A percentile compares a stretch with the other conserved stretches of the same genome.
Conservation (phyloP, 371 early-diverging fungal genomes). For the Mortierella sp. region DNA sequence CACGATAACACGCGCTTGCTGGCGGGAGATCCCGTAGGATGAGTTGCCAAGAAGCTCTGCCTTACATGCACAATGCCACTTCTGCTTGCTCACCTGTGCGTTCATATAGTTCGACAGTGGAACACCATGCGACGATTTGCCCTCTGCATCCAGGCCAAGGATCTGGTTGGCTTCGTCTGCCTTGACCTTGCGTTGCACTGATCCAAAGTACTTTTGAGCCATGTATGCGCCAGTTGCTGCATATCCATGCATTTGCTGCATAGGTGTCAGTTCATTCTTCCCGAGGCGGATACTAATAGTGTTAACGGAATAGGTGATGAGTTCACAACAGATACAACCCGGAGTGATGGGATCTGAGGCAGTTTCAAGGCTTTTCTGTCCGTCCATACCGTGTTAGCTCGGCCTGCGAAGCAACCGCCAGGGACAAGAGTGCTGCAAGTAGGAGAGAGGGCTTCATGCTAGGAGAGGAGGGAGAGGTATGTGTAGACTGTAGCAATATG, state of each 20-base stretch:
- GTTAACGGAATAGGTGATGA: neutral
- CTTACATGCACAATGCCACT: neutral
- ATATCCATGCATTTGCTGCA: constrained; percentile 71
- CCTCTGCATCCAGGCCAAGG: constrained; percentile 61
- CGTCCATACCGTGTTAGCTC: constrained; percentile 33
- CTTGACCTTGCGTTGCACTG: constrained; percentile 49
- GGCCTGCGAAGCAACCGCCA: constrained; percentile 40
- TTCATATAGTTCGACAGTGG: constrained; percentile 95
- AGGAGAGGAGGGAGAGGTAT: neutral
- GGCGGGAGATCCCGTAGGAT: neutral
- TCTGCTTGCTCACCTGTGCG: constrained; percentile 76
- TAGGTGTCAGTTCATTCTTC: constrained; percentile 71
- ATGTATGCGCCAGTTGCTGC: constrained; percentile 70
- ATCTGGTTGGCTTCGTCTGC: constrained; percentile 56
- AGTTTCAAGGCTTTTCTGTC: no score
- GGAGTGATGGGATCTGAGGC: no score
- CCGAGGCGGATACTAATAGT: constrained; percentile 80
- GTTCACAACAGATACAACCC: neutral
- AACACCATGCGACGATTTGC: constrained; percentile 76
- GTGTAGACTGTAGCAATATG: neutral
- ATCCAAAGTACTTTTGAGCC: constrained; percentile 82
- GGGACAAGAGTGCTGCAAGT: constrained; percentile 39
- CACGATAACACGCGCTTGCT: neutral
- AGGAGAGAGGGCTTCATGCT: constrained; percentile 29
- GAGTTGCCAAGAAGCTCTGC: neutral